Percentiles rank a stretch among this genome's conserved stretches.
phyloP scores from a whole-genome alignment of 352 stramenopile genomes.

The Thalassiosira livingstoniorum region DNA sequence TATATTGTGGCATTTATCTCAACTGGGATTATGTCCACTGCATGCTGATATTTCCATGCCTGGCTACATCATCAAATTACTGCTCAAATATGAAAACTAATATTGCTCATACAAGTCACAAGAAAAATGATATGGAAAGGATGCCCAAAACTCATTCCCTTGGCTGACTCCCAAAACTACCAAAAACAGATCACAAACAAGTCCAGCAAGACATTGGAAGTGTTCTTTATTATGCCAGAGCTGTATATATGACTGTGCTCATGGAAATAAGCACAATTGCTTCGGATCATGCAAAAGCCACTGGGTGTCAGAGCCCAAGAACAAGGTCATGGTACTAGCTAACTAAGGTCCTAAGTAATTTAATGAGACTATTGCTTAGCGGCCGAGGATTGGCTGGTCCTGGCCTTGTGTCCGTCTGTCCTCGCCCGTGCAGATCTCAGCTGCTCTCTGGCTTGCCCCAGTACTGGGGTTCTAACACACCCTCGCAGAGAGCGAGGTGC shows the following conservation, averaged over 20 bases:
- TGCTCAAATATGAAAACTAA: conserved; percentile 46
- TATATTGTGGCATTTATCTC: conserved; percentile 14
- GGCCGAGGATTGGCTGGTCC: too few species aligned
- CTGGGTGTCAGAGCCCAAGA: too few species aligned
- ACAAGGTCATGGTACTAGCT: too few species aligned
- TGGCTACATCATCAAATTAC: conserved; percentile 32
- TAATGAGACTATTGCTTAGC: too few species aligned
- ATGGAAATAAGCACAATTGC: conserved; percentile 26
- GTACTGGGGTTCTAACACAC: too few species aligned
- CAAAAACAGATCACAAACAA: conserved; percentile 10
- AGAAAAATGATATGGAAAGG: conserved; percentile 8
- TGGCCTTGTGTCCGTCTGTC: too few species aligned
- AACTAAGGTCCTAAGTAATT: too few species aligned
- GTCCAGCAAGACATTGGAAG: conserved; percentile 40
- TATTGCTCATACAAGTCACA: not conserved
- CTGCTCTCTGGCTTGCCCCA: too few species aligned
- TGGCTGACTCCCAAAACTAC: conserved; percentile 22
- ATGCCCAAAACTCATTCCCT: not conserved
- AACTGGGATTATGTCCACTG: conserved; percentile 38
- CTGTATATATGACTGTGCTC: conserved; percentile 55
- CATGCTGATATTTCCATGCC: conserved; percentile 26
- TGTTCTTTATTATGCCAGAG: conserved; percentile 54
- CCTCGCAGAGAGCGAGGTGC: not conserved
- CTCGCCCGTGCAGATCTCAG: too few species aligned
- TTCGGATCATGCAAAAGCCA: conserved; percentile 31